Evolutionary conservation across 1,284 basidiomycete species (phyloP), one percentile per base, ranked within the genome.

Genomic region (Fistulinella staudtii): DNA sequence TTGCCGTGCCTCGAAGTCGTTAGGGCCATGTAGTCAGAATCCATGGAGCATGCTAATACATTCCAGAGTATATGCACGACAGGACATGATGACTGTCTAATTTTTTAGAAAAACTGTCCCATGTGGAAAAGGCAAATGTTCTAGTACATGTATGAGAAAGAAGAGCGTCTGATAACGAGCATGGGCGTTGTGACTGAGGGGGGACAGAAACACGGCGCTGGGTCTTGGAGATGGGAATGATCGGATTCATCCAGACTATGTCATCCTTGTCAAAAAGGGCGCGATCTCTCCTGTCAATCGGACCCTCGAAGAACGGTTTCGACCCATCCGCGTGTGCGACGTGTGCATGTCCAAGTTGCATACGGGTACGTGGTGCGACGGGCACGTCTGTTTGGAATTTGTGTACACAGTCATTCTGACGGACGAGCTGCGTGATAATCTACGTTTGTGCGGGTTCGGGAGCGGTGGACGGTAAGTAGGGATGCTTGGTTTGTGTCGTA

Each of bases 361-460:
- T 57, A 93, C 90, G 11, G 75, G 69, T 66, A 43, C 3, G 51
- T 33, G 58, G 51, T 30, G 15, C 38, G 1, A 28, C n/a, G 11
- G 18, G 7, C 30, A 20, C 2, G 15, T 15, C n/a, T 34, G 28
- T 18, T 36, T 40, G 22, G 41, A 35, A 15, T 20, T 4, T 14
- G n/a, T 14, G n/a, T n/a, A n/a, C n/a, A n/a, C 42, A 74, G 86
- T 74, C 9, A 77, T 89, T 8, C 71, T 95, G 6, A 94, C 90
- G 0, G 75, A 80, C 13, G 90, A 95, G 62, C 53, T 65, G 4
- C 68, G 74, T 28, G 77, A 78, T n/a, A 94, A 94, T 56, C 55
- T 95, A 11, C 80, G 85, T 29, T 59, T 91, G 8, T 95, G 91
- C 56, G 93, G 93, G 2, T 93, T 93, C 57, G 91, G 89, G 2